A percentile compares a stretch with the other conserved stretches of the same genome.
Conservation (phyloP, 129 eudicot genomes). For the Helichrysum umbraculigerum region DNA sequence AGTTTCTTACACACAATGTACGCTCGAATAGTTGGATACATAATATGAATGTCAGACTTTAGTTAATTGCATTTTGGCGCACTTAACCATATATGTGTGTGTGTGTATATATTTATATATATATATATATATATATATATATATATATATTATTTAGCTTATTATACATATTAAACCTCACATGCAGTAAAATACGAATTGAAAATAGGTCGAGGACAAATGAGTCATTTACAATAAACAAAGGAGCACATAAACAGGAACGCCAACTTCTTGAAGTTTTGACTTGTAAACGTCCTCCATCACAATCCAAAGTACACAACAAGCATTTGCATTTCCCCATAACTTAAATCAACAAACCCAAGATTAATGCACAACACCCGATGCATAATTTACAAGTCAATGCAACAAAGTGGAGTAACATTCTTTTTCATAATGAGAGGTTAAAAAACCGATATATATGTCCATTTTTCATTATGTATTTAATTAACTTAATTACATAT, state of each 20-base stretch:
- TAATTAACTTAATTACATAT: too few relatives aligned
- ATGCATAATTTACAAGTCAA: slow-evolving; percentile 29
- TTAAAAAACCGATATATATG: neutral
- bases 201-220: slow-evolving; percentile 12
- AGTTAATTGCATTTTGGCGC: too few relatives aligned
- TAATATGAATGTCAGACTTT: too few relatives aligned
- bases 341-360: slow-evolving; percentile 37
- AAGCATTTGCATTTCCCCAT: slow-evolving; percentile 39
- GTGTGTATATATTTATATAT: too few relatives aligned
- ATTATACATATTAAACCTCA: too few relatives aligned
- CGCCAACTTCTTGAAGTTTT: slow-evolving; percentile 26
- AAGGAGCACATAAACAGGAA: neutral
- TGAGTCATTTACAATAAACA: neutral
- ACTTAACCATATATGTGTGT: too few relatives aligned
- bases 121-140: too few relatives aligned
- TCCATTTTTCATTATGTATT: neutral
- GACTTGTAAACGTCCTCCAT: slow-evolving; percentile 44
- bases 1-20: too few relatives aligned
- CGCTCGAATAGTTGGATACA: too few relatives aligned
- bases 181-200: too few relatives aligned
- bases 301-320: slow-evolving; percentile 36
- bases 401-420: slow-evolving; percentile 26
- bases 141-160: too few relatives aligned
- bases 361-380: slow-evolving; percentile 17
- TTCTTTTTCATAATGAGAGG: slow-evolving; percentile 17